Conservation (phyloP, 2,329 filamentous ascomycete species). For the Fusarium sp. region DNA sequence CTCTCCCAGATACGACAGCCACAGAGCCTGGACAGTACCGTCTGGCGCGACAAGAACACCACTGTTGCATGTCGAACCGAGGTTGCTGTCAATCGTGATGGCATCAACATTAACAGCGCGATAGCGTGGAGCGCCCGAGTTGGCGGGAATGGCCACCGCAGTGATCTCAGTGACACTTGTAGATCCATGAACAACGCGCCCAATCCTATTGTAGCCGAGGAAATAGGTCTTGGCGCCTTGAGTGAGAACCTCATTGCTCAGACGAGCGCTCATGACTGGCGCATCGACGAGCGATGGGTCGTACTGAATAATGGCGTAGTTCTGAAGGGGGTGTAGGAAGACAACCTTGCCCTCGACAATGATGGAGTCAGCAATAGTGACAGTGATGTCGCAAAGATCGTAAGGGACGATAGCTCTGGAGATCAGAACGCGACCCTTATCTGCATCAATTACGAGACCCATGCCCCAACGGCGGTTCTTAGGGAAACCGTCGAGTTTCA, state of each 20-base stretch:
- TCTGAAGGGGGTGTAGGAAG: constrained; percentile 96
- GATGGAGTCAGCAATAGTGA: constrained; percentile 97
- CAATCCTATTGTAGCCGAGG: constrained; percentile 97
- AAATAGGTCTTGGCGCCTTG: constrained; percentile 96
- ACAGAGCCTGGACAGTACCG: constrained; percentile 92
- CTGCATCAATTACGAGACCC: constrained; percentile 96
- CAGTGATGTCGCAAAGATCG: constrained; percentile 93
- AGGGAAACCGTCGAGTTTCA: constrained; percentile 98
- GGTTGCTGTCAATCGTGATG: constrained; percentile 93
- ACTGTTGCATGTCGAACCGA: constrained; percentile 91
- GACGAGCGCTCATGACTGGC: constrained; percentile 87
- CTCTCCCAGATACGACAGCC: constrained; percentile 97
- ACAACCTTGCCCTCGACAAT: constrained; percentile 94
- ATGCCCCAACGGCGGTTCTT: constrained; percentile 95
- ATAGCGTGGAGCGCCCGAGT: constrained; percentile 90
- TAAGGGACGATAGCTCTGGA: constrained; percentile 95
- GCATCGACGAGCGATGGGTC: constrained; percentile 94
- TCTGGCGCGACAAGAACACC: constrained; percentile 92
- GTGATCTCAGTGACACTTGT: constrained; percentile 98
- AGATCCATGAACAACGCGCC: constrained; percentile 91
- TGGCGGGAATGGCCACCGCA: constrained; percentile 94
- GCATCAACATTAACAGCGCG: constrained; percentile 96
- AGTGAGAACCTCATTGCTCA: constrained; percentile 84
- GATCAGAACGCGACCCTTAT: constrained; percentile 93
- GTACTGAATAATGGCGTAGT: constrained; percentile 96